Evolutionary conservation across 208 protist species (phyloP).

Genomic region (Trypanosoma mega): DNA sequence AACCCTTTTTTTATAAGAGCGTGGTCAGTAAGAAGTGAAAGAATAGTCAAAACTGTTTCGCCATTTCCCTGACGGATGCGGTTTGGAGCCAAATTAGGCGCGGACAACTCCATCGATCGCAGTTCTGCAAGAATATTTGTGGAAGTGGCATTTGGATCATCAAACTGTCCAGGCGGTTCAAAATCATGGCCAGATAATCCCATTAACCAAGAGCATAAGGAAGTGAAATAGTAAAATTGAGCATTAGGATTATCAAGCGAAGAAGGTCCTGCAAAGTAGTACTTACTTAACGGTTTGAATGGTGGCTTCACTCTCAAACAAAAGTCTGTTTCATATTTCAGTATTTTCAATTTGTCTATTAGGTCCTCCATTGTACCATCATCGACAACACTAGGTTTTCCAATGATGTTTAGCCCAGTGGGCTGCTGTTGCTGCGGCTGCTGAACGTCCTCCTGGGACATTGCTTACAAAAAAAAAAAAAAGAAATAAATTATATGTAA

Average conservation of each 20-base stretch:
- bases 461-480: conserved; percentile 13
- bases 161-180: conserved; percentile 83
- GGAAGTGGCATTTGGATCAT: conserved; percentile 85
- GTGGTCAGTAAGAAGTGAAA: conserved; percentile 74
- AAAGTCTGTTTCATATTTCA: conserved; percentile 84
- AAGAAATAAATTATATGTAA: conserved; percentile 27
- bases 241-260: conserved; percentile 85
- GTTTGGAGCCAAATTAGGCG: conserved; percentile 77
- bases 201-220: conserved; percentile 87
- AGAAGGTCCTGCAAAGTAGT: conserved; percentile 78
- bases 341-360: conserved; percentile 81
- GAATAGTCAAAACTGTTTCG: conserved; percentile 71
- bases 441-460: conserved; percentile 23
- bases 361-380: conserved; percentile 84
- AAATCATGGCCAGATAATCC: conserved; percentile 66
- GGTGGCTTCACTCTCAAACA: conserved; percentile 67
- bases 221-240: conserved; percentile 92
- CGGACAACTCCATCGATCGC: conserved; percentile 67
- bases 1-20: conserved; percentile 62
- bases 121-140: conserved; percentile 85
- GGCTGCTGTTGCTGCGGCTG: conserved; percentile 13
- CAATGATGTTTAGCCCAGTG: conserved; percentile 16
- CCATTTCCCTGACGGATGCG: conserved; percentile 84
- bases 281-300: conserved; percentile 78
- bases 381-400: conserved; percentile 31